phyloP scores from a whole-genome alignment of 169 alveolate genomes.

The Eimeria sp. region DNA sequence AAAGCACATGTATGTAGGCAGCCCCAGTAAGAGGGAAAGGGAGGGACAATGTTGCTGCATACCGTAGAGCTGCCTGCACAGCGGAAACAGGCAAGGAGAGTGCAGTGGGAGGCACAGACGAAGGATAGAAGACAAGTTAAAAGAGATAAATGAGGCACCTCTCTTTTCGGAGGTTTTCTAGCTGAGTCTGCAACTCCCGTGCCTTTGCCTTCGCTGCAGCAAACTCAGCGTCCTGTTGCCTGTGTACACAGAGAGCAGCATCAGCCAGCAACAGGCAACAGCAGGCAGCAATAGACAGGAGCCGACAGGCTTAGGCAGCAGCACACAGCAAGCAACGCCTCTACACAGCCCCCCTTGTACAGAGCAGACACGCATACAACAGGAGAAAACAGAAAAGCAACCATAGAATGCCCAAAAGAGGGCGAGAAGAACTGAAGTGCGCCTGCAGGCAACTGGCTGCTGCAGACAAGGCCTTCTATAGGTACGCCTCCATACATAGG shows the following conservation, averaged over 20 bases:
- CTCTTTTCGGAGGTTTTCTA: conserved; percentile 36
- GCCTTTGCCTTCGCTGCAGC: conserved; percentile 55
- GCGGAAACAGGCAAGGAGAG: too few relatives aligned
- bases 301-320: not conserved
- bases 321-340: not conserved
- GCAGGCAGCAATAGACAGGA: not conserved
- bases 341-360: not conserved
- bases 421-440: too few relatives aligned
- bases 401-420: not conserved
- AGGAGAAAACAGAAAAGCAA: not conserved
- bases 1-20: not conserved
- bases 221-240: conserved; percentile 42
- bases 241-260: not conserved
- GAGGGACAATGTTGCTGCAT: not conserved
- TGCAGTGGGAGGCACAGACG: not conserved
- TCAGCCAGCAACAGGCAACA: not conserved
- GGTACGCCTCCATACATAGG: not conserved
- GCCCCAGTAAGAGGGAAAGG: not conserved
- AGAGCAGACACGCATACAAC: not conserved
- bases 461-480: not conserved
- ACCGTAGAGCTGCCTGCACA: not conserved
- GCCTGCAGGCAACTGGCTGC: too few relatives aligned
- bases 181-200: conserved; percentile 6
- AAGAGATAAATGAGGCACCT: not conserved
- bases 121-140: not conserved